Base-by-base conservation (phyloP, 768 basidiomycete species). In the Boletus subparvulus region DNA sequence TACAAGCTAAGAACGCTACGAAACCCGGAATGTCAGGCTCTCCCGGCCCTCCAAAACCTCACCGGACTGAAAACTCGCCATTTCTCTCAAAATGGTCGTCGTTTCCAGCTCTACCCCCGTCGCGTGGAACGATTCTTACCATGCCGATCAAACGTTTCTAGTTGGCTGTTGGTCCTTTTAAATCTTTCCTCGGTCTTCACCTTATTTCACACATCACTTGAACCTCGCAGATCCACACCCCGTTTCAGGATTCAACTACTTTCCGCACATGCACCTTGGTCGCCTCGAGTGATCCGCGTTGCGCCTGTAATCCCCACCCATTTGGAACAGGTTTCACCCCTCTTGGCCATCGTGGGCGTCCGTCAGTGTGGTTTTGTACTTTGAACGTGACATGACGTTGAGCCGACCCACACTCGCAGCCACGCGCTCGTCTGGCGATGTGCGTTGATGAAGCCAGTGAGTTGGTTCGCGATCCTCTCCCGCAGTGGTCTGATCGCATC, bases 261-360 rank as follows among this genome's bases (percentile, higher is more conserved):
- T 46, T 52, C 48, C 55, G 24, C 4, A 33, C 49, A 48, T 58
- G 24, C 49, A 43, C 32, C 32, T 30, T 40, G 42, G 30, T 39
- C 33, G 52, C 65, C 65, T 66, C 60, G 61, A 65, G 65, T 59
- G 13, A 37, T 65, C 60, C 65, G 53, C 66, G 19, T 66, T 68
- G 56, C 41, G 5, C 14, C 35, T 49, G 36, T 35, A 30, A 35
- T 54, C 48, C 14, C 28, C 33, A n/a, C 43, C 41, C 49, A 30
- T 52, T 51, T 39, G 17, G 55, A 43, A 41, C 37, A 21, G 30
- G 45, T 41, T 53, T 67, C 48, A n/a, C 51, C 65, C 36, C 42
- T 43, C 52, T 32, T 56, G 50, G 43, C 33, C 37, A 35, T 50
- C 42, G n/a, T 60, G 54, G 44, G 19, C 54, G 43, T 41, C 19